These are phyloP conservation scores for Brettanomyces anomalus DNA, from an alignment of 805 yeast species.

Conservation along the genomic window DNA sequence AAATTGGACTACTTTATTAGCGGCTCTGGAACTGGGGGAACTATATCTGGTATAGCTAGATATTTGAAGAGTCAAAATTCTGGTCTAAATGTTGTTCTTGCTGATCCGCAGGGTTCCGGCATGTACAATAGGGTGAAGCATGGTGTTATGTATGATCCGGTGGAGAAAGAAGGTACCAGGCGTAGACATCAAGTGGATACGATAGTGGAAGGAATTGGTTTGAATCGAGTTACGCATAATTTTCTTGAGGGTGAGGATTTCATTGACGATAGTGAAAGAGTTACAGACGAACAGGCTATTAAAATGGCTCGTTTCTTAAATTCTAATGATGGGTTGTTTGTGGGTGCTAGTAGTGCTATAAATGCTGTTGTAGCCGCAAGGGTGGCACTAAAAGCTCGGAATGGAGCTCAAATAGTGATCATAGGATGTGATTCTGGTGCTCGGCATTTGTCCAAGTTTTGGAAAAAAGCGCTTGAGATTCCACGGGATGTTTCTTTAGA, in stretches of 20 bases:
- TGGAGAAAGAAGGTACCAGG: conserved; percentile 87
- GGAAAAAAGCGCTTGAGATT: conserved; percentile 57
- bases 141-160: conserved; percentile 90
- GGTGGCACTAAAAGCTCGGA: conserved; percentile 37
- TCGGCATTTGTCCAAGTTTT: conserved; percentile 84
- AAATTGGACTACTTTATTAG: conserved; percentile 68
- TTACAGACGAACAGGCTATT: conserved; percentile 71
- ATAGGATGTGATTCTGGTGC: conserved; percentile 90
- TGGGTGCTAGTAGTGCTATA: conserved; percentile 91
- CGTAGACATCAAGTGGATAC: conserved; percentile 97
- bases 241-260: conserved; percentile 59
- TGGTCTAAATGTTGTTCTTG: conserved; percentile 48
- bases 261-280: conserved; percentile 75
- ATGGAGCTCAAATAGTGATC: conserved; percentile 68
- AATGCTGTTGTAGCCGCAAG: conserved; percentile 84
- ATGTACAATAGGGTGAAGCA: conserved; percentile 72
- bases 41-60: conserved; percentile 83
- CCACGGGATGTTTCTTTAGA: conserved; percentile 29
- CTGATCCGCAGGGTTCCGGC: conserved; percentile 97
- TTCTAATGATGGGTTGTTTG: conserved; percentile 78
- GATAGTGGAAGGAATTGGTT: conserved; percentile 85
- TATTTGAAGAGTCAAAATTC: conserved; percentile 50
- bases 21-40: conserved; percentile 97
- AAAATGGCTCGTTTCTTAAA: conserved; percentile 82
- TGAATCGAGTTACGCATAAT: conserved; percentile 79